Evolutionary conservation across 495 filamentous ascomycete genomes (phyloP).

Genomic region (Lentithecium fluviatile): DNA sequence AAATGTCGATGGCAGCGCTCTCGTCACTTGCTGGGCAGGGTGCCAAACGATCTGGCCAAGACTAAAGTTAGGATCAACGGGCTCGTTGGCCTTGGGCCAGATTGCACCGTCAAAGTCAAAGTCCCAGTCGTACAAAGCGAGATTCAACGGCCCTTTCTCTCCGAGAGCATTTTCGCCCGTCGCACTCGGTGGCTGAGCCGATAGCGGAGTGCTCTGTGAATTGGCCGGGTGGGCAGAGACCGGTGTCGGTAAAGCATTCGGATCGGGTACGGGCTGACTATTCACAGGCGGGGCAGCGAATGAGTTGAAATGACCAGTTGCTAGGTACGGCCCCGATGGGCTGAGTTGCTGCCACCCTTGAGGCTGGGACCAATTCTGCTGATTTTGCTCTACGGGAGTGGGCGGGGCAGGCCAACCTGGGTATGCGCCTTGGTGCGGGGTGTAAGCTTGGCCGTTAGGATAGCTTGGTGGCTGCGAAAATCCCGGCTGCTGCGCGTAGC

Average conservation of each 20-base stretch:
- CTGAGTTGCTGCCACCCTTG: conserved; percentile 28
- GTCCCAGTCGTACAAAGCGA: conserved; percentile 36
- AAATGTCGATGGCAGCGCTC: conserved; percentile 39
- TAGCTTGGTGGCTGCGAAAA: conserved; percentile 22
- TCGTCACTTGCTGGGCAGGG: conserved; percentile 39
- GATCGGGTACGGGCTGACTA: conserved; percentile 1
- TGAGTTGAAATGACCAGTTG: conserved; percentile 5
- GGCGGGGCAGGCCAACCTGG: conserved; percentile 30
- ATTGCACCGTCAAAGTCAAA: conserved; percentile 42
- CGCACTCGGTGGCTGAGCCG: conserved; percentile 4
- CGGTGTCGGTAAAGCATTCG: conserved; percentile 26
- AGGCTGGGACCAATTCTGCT: conserved; percentile 17
- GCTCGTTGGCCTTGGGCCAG: conserved; percentile 40
- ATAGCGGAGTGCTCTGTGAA: conserved; percentile 1
- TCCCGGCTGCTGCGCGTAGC: conserved; percentile 21
- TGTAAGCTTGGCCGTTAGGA: conserved; percentile 21
- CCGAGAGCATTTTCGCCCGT: conserved; percentile 9
- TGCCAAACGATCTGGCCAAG: conserved; percentile 44
- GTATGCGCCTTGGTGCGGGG: conserved; percentile 15
- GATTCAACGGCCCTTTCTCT: conserved; percentile 26
- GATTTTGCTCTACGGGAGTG: conserved; percentile 13
- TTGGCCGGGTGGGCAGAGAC: conserved; percentile 13
- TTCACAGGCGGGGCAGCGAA: conserved; percentile 4
- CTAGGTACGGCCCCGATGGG: background rate
- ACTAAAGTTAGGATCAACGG: conserved; percentile 41